Base-by-base conservation (phyloP, 768 basidiomycete genomes). In the Mycena latifolia region DNA sequence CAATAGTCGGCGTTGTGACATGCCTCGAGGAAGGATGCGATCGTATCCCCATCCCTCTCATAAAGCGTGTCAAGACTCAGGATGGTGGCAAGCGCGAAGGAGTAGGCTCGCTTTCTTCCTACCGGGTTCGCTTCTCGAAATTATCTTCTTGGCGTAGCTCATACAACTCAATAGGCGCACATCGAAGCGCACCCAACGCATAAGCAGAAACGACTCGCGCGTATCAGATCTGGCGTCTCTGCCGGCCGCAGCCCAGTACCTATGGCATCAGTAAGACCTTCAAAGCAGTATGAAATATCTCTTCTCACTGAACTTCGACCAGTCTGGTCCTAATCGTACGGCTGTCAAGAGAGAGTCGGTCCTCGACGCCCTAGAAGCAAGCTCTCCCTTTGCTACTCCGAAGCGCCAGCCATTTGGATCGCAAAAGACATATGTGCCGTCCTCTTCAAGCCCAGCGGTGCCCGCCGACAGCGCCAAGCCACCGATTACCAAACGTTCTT, bases 11-110 rank as follows among this genome's bases (percentile, higher is more conserved):
- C 22, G 64, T 66, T 20, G 71, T 83, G 20, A 77, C 74, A 10
- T 88, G 87, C 64, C 72, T 84, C n/a, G 84, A 87, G 71, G 69
- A 77, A n/a, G 81, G 79, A 9, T 88, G 87, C 70, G 70, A 78
- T 24, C 53, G 39, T 46, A 56, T 73, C 45, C 47, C 62, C 18
- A 78, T 87, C 28, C 52, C 74, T 5, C 76, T 88, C 37, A 67
- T 63, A 7, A 64, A 67, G 37, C 78, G 78, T 55, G 50, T 69
- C 20, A 74, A 71, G 31, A 64, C 65, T 2, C 60, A 67, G 5
- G 84, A 84, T 72, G 82, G 84, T n/a, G 84, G 86, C 15, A 73
- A 72, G 65, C 57, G 55, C 20, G 77, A 77, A 25, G 85, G 87
- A 24, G 67, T 86, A 57, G 86, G 86, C 24, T 82, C 82, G 11